These are phyloP conservation scores for Rhodamnia argentea DNA, from an alignment of 345 rosid species.

Conservation along the genomic window DNA sequence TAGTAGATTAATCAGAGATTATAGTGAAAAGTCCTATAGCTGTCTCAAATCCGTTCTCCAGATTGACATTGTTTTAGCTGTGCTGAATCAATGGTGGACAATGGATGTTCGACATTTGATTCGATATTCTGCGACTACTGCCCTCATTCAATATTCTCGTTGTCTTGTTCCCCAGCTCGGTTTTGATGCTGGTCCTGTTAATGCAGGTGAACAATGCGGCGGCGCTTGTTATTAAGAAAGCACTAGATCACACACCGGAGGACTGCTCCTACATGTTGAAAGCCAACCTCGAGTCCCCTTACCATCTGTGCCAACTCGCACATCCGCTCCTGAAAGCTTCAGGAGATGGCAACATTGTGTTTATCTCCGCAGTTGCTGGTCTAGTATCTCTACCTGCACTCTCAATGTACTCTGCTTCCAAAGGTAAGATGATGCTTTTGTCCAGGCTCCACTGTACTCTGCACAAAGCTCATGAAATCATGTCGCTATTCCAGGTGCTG, in stretches of 20 bases:
- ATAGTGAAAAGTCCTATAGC: background rate
- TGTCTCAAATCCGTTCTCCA: background rate
- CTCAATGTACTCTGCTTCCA: constrained; percentile 27
- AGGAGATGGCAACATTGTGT: constrained; percentile 30
- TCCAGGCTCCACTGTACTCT: constrained; percentile 7
- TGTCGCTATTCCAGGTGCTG: constrained; percentile 14
- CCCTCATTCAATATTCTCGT: background rate
- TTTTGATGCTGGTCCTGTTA: background rate
- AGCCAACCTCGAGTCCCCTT: constrained; percentile 38
- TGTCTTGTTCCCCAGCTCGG: background rate
- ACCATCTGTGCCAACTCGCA: constrained; percentile 35
- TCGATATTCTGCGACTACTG: background rate
- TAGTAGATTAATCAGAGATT: background rate
- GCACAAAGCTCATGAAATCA: background rate
- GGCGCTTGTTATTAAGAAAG: constrained; percentile 16
- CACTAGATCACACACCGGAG: constrained; percentile 11
- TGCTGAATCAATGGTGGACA: background rate
- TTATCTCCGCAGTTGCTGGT: constrained; percentile 34
- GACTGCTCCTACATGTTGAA: constrained; percentile 14
- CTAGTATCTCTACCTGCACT: constrained; percentile 3
- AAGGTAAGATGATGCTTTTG: constrained; percentile 18
- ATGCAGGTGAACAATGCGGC: constrained; percentile 43
- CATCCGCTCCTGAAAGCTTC: constrained; percentile 37
- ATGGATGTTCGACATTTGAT: background rate
- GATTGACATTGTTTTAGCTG: background rate